A percentile compares a stretch with the other conserved stretches of the same genome.
These are phyloP conservation scores for barrel medic (Medicago truncatula) DNA, from an alignment of 306 rosid species.

Conservation along the genomic window DNA sequence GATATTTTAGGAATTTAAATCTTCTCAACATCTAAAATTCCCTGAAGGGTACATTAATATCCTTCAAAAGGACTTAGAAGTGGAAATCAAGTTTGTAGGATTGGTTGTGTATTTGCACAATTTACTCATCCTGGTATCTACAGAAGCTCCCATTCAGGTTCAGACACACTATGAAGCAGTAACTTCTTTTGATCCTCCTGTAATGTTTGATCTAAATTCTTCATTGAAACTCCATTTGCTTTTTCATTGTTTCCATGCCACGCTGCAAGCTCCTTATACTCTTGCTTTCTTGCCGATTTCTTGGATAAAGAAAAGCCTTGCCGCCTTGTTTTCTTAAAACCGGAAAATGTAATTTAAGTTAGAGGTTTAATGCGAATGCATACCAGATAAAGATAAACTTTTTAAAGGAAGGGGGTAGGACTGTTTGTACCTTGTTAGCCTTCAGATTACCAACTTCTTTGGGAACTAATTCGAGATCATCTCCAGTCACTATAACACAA, in stretches of 20 bases:
- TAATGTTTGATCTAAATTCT: constrained; percentile 23
- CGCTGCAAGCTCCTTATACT: constrained; percentile 79
- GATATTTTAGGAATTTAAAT: constrained; percentile 16
- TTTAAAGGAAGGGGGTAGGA: background rate
- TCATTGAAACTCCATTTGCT: constrained; percentile 23
- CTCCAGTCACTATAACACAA: constrained; percentile 71
- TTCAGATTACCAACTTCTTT: constrained; percentile 41
- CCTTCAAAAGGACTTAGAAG: constrained; percentile 25
- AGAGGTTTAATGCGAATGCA: background rate
- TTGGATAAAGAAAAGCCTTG: constrained; percentile 59
- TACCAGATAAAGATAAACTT: background rate
- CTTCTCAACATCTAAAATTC: constrained; percentile 27
- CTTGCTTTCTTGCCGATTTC: constrained; percentile 79
- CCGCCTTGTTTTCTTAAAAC: constrained; percentile 61
- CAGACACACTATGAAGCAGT: constrained; percentile 42
- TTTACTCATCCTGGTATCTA: constrained; percentile 43
- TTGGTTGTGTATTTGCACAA: constrained; percentile 28
- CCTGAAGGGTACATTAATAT: constrained; percentile 30
- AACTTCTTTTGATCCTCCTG: no score
- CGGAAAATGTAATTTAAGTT: background rate
- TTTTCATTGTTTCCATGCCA: constrained; percentile 51
- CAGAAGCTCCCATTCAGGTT: constrained; percentile 89
- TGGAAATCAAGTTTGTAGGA: constrained; percentile 28
- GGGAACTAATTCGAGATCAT: constrained; percentile 54
- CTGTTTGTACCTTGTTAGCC: constrained; percentile 65